phyloP scores from a whole-genome alignment of 768 basidiomycete genomes.

The Tubosaeta brunneosetosa region DNA sequence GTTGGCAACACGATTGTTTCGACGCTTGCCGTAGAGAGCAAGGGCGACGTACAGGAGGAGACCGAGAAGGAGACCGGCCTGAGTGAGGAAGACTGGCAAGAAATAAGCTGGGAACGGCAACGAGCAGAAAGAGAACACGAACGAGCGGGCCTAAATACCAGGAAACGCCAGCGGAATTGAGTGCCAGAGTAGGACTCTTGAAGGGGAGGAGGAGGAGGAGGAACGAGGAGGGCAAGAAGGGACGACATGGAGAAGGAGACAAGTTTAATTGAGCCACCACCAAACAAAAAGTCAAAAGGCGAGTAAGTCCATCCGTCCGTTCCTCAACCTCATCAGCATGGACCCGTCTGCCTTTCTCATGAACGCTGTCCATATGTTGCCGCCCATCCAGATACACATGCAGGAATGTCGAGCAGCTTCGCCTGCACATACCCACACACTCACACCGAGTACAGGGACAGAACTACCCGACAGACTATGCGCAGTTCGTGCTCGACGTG shows the following conservation, averaged over 20 bases:
- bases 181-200: conserved; percentile 65
- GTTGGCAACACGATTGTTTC: conserved; percentile 57
- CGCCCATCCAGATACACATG: conserved; percentile 27
- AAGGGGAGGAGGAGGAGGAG: conserved; percentile 8
- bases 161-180: conserved; percentile 66
- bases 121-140: conserved; percentile 21
- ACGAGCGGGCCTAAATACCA: conserved; percentile 79
- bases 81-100: conserved; percentile 56
- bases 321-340: conserved; percentile 13
- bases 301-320: conserved; percentile 4
- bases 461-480: conserved; percentile 54
- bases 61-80: conserved; percentile 51
- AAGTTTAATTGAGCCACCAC: conserved; percentile 5
- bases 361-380: conserved; percentile 13
- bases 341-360: conserved; percentile 21
- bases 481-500: conserved; percentile 51
- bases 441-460: conserved; percentile 20
- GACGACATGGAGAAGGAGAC: conserved; percentile 15
- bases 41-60: conserved; percentile 54
- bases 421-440: neutral
- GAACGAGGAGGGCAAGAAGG: conserved; percentile 12
- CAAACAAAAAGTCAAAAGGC: conserved; percentile 13
- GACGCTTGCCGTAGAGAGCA: conserved; percentile 54
- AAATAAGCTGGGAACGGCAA: neutral
- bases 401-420: conserved; percentile 17